Conservation (phyloP, 2,329 filamentous ascomycete species). For the Paecilomyces dactylethromorphus region DNA sequence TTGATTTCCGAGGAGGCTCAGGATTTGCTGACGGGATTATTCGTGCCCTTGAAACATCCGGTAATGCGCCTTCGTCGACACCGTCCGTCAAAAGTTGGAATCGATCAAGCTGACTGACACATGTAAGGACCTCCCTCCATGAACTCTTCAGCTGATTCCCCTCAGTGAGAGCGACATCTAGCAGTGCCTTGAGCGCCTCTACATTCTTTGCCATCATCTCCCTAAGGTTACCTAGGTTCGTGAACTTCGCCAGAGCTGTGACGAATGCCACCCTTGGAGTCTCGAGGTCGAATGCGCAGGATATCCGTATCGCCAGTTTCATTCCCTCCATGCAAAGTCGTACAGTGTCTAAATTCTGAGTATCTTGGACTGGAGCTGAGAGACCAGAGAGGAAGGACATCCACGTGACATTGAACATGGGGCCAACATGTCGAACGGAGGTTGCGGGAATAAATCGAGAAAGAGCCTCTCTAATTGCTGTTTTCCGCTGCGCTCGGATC, state of each 20-base stretch:
- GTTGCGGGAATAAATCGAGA: slow-evolving; percentile 83
- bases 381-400: slow-evolving; percentile 97
- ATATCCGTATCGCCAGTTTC: slow-evolving; percentile 86
- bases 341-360: slow-evolving; percentile 86
- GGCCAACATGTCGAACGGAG: slow-evolving; percentile 88
- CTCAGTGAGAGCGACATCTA: slow-evolving; percentile 89
- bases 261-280: slow-evolving; percentile 95
- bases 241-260: slow-evolving; percentile 83
- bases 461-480: slow-evolving; percentile 60
- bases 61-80: slow-evolving; percentile 85
- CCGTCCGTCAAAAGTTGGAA: slow-evolving; percentile 92
- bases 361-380: slow-evolving; percentile 87
- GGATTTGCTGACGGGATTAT: slow-evolving; percentile 54
- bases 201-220: slow-evolving; percentile 96
- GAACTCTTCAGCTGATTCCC: slow-evolving; percentile 83
- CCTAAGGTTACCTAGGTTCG: slow-evolving; percentile 89
- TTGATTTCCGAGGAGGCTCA: slow-evolving; percentile 59
- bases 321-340: slow-evolving; percentile 91
- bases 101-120: slow-evolving; percentile 90
- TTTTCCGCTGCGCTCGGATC: slow-evolving; percentile 80
- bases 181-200: slow-evolving; percentile 82
- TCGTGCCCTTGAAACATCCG: slow-evolving; percentile 80
- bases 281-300: slow-evolving; percentile 85
- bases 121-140: slow-evolving; percentile 93
- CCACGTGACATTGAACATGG: slow-evolving; percentile 99